These are phyloP conservation scores for Solanum paucissectum DNA, from an alignment of 257 asterid species.

Conservation along the genomic window DNA sequence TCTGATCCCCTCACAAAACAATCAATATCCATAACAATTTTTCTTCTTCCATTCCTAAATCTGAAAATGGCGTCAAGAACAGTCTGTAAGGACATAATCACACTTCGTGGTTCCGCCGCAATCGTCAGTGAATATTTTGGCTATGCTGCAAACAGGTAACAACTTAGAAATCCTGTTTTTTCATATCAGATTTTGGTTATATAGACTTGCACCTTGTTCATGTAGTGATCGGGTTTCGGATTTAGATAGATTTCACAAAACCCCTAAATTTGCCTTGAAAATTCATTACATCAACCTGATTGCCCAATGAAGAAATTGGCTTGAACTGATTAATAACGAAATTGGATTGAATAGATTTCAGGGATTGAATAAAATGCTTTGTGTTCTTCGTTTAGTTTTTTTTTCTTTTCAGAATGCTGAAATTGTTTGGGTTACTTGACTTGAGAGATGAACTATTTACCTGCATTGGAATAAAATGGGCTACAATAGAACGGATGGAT, in stretches of 20 bases:
- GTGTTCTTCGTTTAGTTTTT: background rate
- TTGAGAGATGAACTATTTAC: background rate
- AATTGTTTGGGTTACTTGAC: background rate
- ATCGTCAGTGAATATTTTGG: slow-evolving; percentile 88
- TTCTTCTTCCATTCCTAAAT: background rate
- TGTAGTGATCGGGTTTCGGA: too few species aligned
- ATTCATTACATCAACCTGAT: background rate
- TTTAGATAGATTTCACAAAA: background rate
- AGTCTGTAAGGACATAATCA: slow-evolving; percentile 74
- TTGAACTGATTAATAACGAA: background rate
- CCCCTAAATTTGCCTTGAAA: background rate
- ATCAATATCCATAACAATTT: background rate
- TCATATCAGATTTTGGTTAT: background rate
- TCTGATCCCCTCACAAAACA: background rate
- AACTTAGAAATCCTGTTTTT: background rate
- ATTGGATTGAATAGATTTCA: background rate
- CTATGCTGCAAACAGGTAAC: slow-evolving; percentile 87
- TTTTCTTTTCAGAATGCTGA: background rate
- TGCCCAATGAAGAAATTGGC: background rate
- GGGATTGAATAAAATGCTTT: background rate
- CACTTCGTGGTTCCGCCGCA: slow-evolving; percentile 93
- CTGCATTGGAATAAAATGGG: background rate
- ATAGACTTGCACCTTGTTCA: background rate
- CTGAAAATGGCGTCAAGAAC: slow-evolving; percentile 54
- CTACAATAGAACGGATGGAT: background rate